Evolutionary conservation across 2,329 filamentous ascomycete species (phyloP), one percentile per base, ranked within the genome.

Genomic region (Chrysosporium keratinophilum): DNA sequence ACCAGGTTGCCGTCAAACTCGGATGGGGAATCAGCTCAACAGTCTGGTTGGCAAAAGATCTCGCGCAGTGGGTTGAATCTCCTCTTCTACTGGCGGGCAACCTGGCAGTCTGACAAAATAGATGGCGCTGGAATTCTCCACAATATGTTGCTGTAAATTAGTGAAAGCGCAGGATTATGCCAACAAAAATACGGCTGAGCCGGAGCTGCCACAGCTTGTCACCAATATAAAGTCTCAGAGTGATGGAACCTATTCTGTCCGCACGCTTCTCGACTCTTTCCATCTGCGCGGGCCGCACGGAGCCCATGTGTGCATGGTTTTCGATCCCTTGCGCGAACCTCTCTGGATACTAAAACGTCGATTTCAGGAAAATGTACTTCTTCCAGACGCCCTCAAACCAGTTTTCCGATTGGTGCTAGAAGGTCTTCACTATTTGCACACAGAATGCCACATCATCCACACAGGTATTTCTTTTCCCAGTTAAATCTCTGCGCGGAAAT

Each of bases 371-470:
- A 28, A 55, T 31, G 60, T 59, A n/a, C 62, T 71, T 33, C 64
- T 60, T 10, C 56, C 59, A 12, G 59, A 61, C 39, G 57, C 67
- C 17, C 59, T 70, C 9, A 69, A 67, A 51, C 57, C 62, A 33
- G 54, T 66, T n/a, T 37, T 69, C 14, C 63, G 63, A 45, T 61
- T 65, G 40, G 62, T 74, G 10, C 65, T 74, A 5, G 56, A 68
- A 50, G 68, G 64, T 7, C 66, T 74, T 3, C 66, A 72, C 44
- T 74, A 71, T 57, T 64, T 75, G 15, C 71, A 74, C 58, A 60
- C 66, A 1, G 64, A 72, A 52, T 72, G 70, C 52, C 63, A 64
- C 48, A 54, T 74, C 28, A 67, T 74, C 19, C 71, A 74, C 57
- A 73, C 72, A 15, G 69, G 70, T 71, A 55, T 31, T 40, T 23